Evolutionary conservation across 176 grass and related monocot genomes (phyloP).

Genomic region (Puya raimondii): DNA sequence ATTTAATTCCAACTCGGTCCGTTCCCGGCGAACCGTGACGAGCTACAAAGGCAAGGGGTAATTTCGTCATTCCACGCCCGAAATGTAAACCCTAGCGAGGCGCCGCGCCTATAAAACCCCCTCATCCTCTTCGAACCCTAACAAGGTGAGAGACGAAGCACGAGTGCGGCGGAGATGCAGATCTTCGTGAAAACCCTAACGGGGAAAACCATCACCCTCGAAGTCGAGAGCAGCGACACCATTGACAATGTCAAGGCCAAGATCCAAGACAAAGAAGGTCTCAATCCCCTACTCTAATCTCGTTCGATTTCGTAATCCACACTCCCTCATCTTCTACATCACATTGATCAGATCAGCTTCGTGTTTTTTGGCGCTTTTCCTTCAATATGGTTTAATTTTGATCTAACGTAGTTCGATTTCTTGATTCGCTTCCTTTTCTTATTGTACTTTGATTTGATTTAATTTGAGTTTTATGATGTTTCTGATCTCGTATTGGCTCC

Average conservation of each 20-base stretch:
- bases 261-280: conserved; percentile 60
- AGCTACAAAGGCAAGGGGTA: background rate
- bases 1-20: background rate
- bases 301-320: too few relatives aligned
- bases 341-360: background rate
- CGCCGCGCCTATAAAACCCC: background rate
- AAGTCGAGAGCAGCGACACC: conserved; percentile 97
- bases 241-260: conserved; percentile 99
- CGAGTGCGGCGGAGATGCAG: conserved; percentile 42
- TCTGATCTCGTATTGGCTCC: background rate
- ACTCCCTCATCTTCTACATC: background rate
- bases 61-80: background rate
- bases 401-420: background rate
- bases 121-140: background rate
- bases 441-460: background rate
- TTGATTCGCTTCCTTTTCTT: background rate
- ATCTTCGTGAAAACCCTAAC: conserved; percentile 98
- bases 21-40: background rate
- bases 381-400: too few relatives aligned
- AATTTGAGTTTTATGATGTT: too few relatives aligned
- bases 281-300: background rate
- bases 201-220: conserved; percentile 93
- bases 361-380: too few relatives aligned
- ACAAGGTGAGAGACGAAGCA: background rate
- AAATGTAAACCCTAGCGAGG: background rate